These are phyloP conservation scores for Xylaria sp. DNA, from an alignment of 2,329 filamentous ascomycete species.

Conservation along the genomic window DNA sequence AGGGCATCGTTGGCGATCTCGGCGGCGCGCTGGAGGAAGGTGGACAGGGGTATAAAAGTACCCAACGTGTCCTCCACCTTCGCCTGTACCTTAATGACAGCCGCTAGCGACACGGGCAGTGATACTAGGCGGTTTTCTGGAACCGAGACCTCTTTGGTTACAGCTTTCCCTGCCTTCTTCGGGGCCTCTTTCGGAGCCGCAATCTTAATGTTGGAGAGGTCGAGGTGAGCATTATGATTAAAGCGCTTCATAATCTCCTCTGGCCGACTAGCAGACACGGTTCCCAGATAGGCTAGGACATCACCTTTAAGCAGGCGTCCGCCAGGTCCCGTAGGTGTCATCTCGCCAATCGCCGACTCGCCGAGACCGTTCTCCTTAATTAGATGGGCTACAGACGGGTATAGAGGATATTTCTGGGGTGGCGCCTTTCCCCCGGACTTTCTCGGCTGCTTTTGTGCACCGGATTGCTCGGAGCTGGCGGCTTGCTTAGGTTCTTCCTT, in stretches of 20 bases:
- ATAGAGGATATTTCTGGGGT: conserved; percentile 77
- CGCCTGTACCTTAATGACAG: conserved; percentile 83
- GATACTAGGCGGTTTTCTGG: conserved; percentile 69
- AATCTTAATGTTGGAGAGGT: conserved; percentile 95
- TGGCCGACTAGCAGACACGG: conserved; percentile 78
- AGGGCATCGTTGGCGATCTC: conserved; percentile 90
- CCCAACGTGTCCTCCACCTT: conserved; percentile 82
- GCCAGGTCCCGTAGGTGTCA: conserved; percentile 86
- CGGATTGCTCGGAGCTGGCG: conserved; percentile 51
- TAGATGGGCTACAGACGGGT: conserved; percentile 86
- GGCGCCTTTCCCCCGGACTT: conserved; percentile 61
- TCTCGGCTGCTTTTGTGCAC: conserved; percentile 48
- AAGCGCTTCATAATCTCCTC: conserved; percentile 76
- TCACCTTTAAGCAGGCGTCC: conserved; percentile 95
- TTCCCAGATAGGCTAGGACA: conserved; percentile 88
- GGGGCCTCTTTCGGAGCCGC: conserved; percentile 63
- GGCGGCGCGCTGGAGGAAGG: conserved; percentile 86
- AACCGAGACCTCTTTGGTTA: conserved; percentile 55
- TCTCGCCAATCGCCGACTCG: conserved; percentile 79
- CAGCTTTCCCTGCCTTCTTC: conserved; percentile 50
- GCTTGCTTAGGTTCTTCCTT: conserved; percentile 46
- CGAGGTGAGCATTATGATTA: conserved; percentile 81
- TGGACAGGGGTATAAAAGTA: conserved; percentile 83
- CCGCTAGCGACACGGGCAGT: conserved; percentile 80
- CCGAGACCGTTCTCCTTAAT: conserved; percentile 82